These are phyloP conservation scores for Ustilago lituana DNA, from an alignment of 1,284 basidiomycete genomes.

Conservation along the genomic window DNA sequence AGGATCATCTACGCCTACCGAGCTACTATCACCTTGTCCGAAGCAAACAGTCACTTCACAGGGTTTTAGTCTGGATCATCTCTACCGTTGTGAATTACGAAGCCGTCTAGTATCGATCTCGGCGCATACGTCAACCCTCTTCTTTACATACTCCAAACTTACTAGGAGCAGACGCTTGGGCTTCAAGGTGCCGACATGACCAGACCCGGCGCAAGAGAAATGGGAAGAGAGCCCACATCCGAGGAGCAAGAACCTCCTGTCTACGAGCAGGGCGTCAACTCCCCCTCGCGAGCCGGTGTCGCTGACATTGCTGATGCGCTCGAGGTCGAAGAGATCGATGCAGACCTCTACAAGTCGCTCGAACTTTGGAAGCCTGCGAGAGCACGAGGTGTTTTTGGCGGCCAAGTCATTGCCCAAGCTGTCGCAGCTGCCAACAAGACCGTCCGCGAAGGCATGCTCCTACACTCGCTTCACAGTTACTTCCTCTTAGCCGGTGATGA, in stretches of 20 bases:
- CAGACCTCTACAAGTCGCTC: slow-evolving; percentile 54
- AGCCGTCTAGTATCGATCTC: no score
- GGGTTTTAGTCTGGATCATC: no score
- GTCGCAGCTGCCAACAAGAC: slow-evolving; percentile 57
- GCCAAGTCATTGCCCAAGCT: slow-evolving; percentile 62
- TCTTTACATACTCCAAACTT: no score
- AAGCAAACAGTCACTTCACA: no score
- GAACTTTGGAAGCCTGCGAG: slow-evolving; percentile 57
- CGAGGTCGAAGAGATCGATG: slow-evolving; percentile 58
- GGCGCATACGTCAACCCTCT: no score
- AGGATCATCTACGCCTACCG: no score
- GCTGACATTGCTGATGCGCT: slow-evolving; percentile 52
- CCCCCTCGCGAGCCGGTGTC: slow-evolving; percentile 15
- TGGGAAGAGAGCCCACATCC: slow-evolving; percentile 49
- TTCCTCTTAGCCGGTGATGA: slow-evolving; percentile 59
- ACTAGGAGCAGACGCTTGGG: no score
- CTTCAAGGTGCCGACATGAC: no score
- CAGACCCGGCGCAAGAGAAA: slow-evolving; percentile 37
- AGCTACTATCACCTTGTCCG: no score
- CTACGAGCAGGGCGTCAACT: slow-evolving; percentile 53
- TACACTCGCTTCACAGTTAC: slow-evolving; percentile 61
- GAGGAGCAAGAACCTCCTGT: slow-evolving; percentile 53
- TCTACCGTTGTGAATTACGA: no score
- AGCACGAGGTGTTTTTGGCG: slow-evolving; percentile 65
- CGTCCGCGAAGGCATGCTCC: slow-evolving; percentile 46